Conservation (phyloP, 495 filamentous ascomycete species). For the Evernia prunastri region DNA sequence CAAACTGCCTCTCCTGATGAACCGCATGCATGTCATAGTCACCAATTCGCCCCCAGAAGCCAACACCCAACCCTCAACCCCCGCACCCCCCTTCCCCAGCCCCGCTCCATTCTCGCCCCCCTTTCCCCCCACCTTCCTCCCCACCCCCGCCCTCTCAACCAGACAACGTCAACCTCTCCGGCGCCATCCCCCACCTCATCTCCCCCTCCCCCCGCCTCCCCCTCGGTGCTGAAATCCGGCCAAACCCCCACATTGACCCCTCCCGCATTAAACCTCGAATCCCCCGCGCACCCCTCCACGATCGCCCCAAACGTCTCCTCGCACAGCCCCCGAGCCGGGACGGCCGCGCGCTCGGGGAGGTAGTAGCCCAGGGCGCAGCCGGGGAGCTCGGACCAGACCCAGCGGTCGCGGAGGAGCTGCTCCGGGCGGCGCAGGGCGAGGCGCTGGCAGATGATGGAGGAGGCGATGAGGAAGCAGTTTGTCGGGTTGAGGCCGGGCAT, state of each 20-base stretch:
- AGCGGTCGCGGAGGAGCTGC: neutral
- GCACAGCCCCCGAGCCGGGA: neutral
- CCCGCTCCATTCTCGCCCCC: neutral
- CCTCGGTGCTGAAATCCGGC: constrained; percentile 4
- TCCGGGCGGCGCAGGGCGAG: neutral
- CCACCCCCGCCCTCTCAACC: neutral
- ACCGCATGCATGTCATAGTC: neutral
- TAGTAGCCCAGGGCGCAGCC: neutral
- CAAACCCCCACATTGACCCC: neutral
- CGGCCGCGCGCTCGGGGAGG: neutral
- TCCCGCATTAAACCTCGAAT: constrained; percentile 14
- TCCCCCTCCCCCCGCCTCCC: neutral
- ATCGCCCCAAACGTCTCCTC: neutral
- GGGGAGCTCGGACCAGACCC: neutral
- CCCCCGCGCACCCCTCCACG: neutral
- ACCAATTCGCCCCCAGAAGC: neutral
- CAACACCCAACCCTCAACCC: neutral
- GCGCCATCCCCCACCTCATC: constrained; percentile 9
- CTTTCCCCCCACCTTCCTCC: too few species aligned
- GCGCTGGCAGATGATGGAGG: neutral
- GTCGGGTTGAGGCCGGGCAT: constrained; percentile 15
- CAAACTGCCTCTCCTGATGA: neutral
- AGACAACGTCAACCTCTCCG: constrained; percentile 6
- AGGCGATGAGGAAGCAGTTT: constrained; percentile 1
- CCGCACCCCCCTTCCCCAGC: neutral